Percentiles rank a stretch among this genome's conserved stretches.
Evolutionary conservation across 495 filamentous ascomycete species (phyloP).

Genomic region (Tuber brumale): DNA sequence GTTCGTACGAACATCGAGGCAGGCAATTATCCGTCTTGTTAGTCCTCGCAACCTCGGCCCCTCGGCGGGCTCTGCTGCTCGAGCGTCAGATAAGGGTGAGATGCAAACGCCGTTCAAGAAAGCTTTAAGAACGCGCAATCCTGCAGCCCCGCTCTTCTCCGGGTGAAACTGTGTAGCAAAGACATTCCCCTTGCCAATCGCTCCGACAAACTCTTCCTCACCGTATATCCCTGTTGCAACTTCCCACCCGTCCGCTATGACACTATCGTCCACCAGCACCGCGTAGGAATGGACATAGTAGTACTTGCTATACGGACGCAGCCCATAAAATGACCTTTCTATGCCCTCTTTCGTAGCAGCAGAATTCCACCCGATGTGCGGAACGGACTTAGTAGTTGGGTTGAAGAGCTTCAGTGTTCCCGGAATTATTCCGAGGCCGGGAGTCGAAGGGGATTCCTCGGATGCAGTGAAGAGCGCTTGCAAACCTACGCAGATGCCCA

Average conservation of each 20-base stretch:
- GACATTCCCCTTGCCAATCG: conserved; percentile 73
- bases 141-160: conserved; percentile 90
- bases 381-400: conserved; percentile 73
- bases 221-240: conserved; percentile 86
- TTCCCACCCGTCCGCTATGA: conserved; percentile 67
- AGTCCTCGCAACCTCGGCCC: conserved; percentile 53
- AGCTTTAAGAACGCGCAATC: conserved; percentile 71
- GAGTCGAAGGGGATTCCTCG: conserved; percentile 61
- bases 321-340: conserved; percentile 56
- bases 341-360: conserved; percentile 51
- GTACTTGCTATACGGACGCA: conserved; percentile 79
- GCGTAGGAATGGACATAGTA: conserved; percentile 98
- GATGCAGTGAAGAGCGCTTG: conserved; percentile 86
- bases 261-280: conserved; percentile 69
- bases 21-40: conserved; percentile 86
- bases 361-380: conserved; percentile 97
- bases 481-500: conserved; percentile 94
- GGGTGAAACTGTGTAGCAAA: conserved; percentile 96
- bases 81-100: conserved; percentile 41
- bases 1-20: conserved; percentile 93
- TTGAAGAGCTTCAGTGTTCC: conserved; percentile 68
- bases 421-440: conserved; percentile 69
- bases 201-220: conserved; percentile 83
- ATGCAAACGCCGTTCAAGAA: conserved; percentile 65
- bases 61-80: conserved; percentile 27